Evolutionary conservation across 2,329 filamentous ascomycete genomes (phyloP).

Genomic region (Cladosporium colombiae): DNA sequence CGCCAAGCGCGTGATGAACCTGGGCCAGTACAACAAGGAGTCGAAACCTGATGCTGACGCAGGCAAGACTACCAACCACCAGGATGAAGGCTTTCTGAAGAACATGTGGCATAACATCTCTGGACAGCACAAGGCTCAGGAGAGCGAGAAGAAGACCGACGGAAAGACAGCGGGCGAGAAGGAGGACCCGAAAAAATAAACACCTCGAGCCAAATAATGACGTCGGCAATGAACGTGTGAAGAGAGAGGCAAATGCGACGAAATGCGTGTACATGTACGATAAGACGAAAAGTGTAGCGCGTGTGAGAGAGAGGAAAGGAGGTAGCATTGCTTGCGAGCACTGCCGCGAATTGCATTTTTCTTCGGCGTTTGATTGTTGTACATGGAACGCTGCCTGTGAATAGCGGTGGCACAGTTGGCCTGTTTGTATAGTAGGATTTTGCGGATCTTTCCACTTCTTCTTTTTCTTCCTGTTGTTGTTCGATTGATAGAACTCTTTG

Average conservation of each 20-base stretch:
- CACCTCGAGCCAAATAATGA: background rate
- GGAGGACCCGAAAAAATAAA: slow-evolving; percentile 5
- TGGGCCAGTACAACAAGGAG: slow-evolving; percentile 44
- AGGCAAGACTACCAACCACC: slow-evolving; percentile 54
- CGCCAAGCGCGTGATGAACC: slow-evolving; percentile 89
- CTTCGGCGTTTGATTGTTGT: background rate
- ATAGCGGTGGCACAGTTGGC: background rate
- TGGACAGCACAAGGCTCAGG: slow-evolving; percentile 57
- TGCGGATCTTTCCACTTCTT: background rate
- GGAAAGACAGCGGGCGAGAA: background rate
- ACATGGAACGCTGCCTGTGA: background rate
- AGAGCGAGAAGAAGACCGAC: slow-evolving; percentile 15
- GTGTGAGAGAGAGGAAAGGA: background rate
- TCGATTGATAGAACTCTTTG: background rate
- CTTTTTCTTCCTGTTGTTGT: background rate
- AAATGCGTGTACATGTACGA: slow-evolving; percentile 1
- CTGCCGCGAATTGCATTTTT: background rate
- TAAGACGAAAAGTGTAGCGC: background rate
- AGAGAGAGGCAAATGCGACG: background rate
- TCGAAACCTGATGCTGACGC: slow-evolving; percentile 40
- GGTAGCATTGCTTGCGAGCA: background rate
- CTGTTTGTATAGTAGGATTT: background rate
- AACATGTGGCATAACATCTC: slow-evolving; percentile 90
- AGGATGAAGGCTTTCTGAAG: slow-evolving; percentile 88
- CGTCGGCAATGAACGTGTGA: background rate